These are phyloP conservation scores for Panaeolus cyanescens DNA, from an alignment of 768 basidiomycete species.

Conservation along the genomic window DNA sequence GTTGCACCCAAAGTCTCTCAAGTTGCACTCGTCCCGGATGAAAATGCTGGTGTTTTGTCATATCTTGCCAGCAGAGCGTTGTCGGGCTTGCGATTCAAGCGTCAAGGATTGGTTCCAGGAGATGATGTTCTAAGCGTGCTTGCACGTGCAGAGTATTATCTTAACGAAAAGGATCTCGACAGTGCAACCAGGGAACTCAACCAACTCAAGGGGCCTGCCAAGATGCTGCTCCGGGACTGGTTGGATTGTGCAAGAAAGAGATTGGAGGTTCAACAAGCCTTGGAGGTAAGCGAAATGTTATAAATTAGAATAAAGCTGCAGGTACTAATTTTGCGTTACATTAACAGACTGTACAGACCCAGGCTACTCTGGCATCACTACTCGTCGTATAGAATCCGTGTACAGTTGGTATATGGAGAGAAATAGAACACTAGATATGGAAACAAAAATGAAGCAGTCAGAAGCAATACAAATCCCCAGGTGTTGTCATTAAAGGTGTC, in stretches of 20 bases:
- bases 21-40: constrained; percentile 92
- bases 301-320: constrained; percentile 8
- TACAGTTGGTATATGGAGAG: constrained; percentile 23
- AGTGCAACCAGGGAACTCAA: constrained; percentile 89
- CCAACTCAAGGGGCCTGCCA: constrained; percentile 82
- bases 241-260: constrained; percentile 84
- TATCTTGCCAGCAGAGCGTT: constrained; percentile 82
- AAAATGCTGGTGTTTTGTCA: constrained; percentile 85
- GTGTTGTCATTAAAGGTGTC: background rate
- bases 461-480: background rate
- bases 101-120: constrained; percentile 78
- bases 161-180: constrained; percentile 93
- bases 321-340: constrained; percentile 12
- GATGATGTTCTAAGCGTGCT: constrained; percentile 85
- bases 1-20: constrained; percentile 83
- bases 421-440: constrained; percentile 16
- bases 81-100: constrained; percentile 75
- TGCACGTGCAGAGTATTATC: constrained; percentile 83
- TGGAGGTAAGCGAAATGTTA: constrained; percentile 59
- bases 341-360: constrained; percentile 73
- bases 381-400: constrained; percentile 58
- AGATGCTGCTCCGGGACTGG: constrained; percentile 81
- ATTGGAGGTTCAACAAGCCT: constrained; percentile 88
- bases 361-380: constrained; percentile 82
- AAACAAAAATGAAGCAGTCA: constrained; percentile 4